Conservation (phyloP, 2,329 filamentous ascomycete species). For the Colletotrichum brevisporum region DNA sequence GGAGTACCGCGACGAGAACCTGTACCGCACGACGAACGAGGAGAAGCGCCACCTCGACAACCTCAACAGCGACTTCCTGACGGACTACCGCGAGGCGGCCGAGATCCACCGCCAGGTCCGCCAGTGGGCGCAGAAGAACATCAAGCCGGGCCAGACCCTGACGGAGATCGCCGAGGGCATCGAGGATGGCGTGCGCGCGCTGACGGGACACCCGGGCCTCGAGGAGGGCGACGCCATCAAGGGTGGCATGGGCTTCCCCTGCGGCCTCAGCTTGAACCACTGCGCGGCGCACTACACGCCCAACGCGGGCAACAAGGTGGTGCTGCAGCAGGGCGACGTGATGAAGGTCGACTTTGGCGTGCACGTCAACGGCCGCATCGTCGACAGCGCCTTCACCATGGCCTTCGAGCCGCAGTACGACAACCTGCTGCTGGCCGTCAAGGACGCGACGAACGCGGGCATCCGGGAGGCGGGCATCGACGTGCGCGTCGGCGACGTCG, state of each 20-base stretch:
- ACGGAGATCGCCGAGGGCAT: constrained; percentile 89
- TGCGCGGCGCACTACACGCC: constrained; percentile 90
- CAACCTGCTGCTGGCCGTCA: constrained; percentile 81
- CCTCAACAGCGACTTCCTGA: constrained; percentile 73
- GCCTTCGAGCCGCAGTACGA: constrained; percentile 83
- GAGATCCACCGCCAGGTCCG: constrained; percentile 90
- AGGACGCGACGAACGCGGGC: constrained; percentile 83
- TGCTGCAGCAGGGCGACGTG: constrained; percentile 81
- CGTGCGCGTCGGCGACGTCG: constrained; percentile 81
- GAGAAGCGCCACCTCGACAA: constrained; percentile 88
- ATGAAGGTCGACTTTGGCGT: constrained; percentile 89
- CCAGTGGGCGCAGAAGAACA: constrained; percentile 84
- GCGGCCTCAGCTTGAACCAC: constrained; percentile 86
- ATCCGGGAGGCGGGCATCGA: constrained; percentile 85
- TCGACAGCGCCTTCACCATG: constrained; percentile 86
- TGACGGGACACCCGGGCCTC: constrained; percentile 83
- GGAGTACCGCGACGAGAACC: constrained; percentile 83
- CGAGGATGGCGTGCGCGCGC: constrained; percentile 82
- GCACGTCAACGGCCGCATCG: constrained; percentile 84
- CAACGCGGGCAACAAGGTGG: constrained; percentile 86
- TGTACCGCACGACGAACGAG: constrained; percentile 84
- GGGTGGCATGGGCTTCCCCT: constrained; percentile 90
- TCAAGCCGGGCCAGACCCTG: constrained; percentile 85
- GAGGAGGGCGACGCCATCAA: constrained; percentile 83
- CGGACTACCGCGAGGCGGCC: constrained; percentile 85